Percentiles rank a stretch among this genome's conserved stretches.
These are phyloP conservation scores for Leonotis leonurus DNA, from an alignment of 257 asterid genomes.

Conservation along the genomic window DNA sequence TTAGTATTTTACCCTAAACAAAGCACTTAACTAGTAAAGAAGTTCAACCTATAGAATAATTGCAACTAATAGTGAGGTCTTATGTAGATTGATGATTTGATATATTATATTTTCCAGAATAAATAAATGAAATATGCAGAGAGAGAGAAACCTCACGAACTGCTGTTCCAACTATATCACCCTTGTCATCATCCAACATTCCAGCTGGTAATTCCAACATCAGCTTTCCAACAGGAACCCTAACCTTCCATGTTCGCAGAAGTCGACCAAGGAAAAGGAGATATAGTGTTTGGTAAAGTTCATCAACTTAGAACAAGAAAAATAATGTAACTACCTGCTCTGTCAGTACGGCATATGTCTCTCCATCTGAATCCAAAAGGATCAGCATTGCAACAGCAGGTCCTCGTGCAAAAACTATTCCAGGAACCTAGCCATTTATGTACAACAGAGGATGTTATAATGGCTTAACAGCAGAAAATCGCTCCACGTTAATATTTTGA, in stretches of 20 bases:
- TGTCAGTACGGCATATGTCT: constrained; percentile 82
- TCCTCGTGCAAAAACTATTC: constrained; percentile 89
- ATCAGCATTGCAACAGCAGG: constrained; percentile 94
- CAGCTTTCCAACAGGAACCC: constrained; percentile 96
- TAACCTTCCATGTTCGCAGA: constrained; percentile 43
- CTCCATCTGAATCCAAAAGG: constrained; percentile 76
- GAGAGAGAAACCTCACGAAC: constrained; percentile 76
- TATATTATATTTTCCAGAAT: no score
- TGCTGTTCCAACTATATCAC: constrained; percentile 90
- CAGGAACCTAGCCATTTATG: constrained; percentile 61
- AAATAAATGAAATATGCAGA: neutral
- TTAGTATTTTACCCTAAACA: neutral
- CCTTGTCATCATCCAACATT: constrained; percentile 86
- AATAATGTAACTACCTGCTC: constrained; percentile 56
- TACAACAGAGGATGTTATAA: constrained; percentile 5
- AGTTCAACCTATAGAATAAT: neutral
- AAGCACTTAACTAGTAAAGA: neutral
- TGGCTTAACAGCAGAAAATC: constrained; percentile 4
- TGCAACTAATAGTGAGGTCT: neutral
- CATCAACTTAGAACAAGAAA: neutral
- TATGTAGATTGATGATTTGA: neutral
- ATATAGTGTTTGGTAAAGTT: neutral
- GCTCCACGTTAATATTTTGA: neutral
- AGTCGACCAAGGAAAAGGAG: constrained; percentile 12
- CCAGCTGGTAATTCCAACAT: constrained; percentile 92